Evolutionary conservation across 345 rosid species (phyloP).

Genomic region (Durio zibethinus): DNA sequence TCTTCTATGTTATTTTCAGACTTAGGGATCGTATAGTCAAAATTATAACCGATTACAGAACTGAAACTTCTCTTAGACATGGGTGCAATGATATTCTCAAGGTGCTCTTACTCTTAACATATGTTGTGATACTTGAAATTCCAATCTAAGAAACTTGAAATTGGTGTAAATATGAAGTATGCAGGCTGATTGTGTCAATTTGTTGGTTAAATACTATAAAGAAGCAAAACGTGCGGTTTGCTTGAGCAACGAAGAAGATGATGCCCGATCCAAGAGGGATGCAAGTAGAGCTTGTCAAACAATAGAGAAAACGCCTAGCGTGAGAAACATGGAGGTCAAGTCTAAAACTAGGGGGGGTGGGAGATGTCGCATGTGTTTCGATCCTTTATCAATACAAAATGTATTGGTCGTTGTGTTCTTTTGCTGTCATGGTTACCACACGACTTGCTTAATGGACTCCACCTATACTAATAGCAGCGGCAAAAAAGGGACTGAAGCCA

Average conservation of each 20-base stretch:
- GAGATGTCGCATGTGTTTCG: conserved; percentile 95
- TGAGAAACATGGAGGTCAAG: conserved; percentile 66
- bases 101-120: conserved; percentile 37
- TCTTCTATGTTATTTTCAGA: conserved; percentile 42
- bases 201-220: conserved; percentile 78
- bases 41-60: conserved; percentile 93
- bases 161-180: conserved; percentile 16
- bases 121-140: conserved; percentile 7
- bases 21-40: conserved; percentile 91
- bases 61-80: conserved; percentile 96
- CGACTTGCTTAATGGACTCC: conserved; percentile 75
- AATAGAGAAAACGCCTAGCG: conserved; percentile 36
- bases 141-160: neutral
- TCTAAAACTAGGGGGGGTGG: conserved; percentile 85
- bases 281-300: conserved; percentile 41
- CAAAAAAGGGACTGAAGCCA: conserved; percentile 34
- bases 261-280: conserved; percentile 55
- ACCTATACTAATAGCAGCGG: conserved; percentile 41
- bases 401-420: conserved; percentile 77
- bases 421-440: conserved; percentile 95
- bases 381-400: conserved; percentile 74
- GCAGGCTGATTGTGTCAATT: conserved; percentile 94
- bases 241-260: conserved; percentile 66
- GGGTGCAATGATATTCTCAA: conserved; percentile 97
- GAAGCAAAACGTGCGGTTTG: conserved; percentile 80